phyloP scores from a whole-genome alignment of 163 green algal species.

The Trebouxiophyceae sp. region DNA sequence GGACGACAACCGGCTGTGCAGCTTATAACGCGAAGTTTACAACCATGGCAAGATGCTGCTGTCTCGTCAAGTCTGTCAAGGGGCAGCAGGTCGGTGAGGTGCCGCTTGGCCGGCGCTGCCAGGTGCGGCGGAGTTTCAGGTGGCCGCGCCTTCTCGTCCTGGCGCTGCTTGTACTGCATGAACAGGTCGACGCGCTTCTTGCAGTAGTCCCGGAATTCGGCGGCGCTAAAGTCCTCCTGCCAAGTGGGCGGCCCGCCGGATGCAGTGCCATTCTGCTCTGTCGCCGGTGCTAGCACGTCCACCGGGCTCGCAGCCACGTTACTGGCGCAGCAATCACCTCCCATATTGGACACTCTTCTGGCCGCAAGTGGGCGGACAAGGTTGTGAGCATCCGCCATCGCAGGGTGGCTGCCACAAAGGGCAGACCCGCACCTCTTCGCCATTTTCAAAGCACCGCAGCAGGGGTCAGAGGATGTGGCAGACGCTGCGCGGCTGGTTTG shows the following conservation, averaged over 20 bases:
- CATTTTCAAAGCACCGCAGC: no score
- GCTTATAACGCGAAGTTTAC: no score
- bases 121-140: neutral
- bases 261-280: neutral
- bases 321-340: constrained; percentile 27
- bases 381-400: no score
- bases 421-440: no score
- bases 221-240: constrained; percentile 6
- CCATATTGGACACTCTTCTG: no score
- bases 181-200: constrained; percentile 85
- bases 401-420: no score
- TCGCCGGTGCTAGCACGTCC: neutral
- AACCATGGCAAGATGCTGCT: no score
- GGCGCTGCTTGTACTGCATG: constrained; percentile 57
- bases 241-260: neutral
- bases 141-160: constrained; percentile 25
- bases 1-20: no score
- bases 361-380: no score
- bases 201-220: constrained; percentile 69
- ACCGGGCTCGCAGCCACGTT: neutral
- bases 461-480: no score
- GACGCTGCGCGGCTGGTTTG: no score
- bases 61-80: no score
- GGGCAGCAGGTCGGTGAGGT: neutral
- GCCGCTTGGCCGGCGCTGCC: neutral